Evolutionary conservation across 2,329 filamentous ascomycete genomes (phyloP), one percentile per base, ranked within the genome.

Genomic region (Ophiobolus disseminans): DNA sequence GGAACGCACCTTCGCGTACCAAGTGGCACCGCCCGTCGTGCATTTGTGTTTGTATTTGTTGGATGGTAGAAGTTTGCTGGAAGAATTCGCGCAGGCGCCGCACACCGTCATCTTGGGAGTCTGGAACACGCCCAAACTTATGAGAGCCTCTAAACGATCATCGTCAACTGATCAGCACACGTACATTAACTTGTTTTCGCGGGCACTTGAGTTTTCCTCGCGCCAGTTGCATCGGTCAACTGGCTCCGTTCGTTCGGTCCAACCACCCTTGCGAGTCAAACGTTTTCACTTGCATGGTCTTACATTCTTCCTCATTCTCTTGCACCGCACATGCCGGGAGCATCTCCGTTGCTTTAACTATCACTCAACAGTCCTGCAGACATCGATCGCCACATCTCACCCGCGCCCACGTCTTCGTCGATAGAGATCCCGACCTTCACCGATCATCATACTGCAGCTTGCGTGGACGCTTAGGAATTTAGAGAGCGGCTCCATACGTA

Each of bases 101-200:
- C 30, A 45, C 34, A 36, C 41, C 26, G 44, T 50, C 40, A 52
- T 42, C 39, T 35, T 13, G 43, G 21, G 7, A 42, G 47, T 35
- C 37, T 42, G 14, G 43, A 53, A 35, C 44, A 31, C 48, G 39
- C 13, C 34, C 17, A 35, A 13, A 10, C 26, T n/a, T 26, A 34
- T 42, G 26, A 39, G 48, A 45, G 35, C 31, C 32, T 45, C 42
- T 22, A 17, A 34, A 38, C 16, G 38, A 46, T 49, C 36, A 17
- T 42, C 38, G 23, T 37, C 11, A 40, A 41, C 11, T 11, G 39
- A 50, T 43, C 38, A 35, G 14, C 48, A 42, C 23, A 32, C 37
- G 14, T 19, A 41, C 37, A 35, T 21, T 13, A 36, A 36, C 11
- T 41, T 19, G 41, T 19, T 36, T 37, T 36, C 25, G n/a, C 14